These are phyloP conservation scores for Iodosphaeria phyllophila DNA, from an alignment of 2,329 filamentous ascomycete genomes.

Conservation along the genomic window DNA sequence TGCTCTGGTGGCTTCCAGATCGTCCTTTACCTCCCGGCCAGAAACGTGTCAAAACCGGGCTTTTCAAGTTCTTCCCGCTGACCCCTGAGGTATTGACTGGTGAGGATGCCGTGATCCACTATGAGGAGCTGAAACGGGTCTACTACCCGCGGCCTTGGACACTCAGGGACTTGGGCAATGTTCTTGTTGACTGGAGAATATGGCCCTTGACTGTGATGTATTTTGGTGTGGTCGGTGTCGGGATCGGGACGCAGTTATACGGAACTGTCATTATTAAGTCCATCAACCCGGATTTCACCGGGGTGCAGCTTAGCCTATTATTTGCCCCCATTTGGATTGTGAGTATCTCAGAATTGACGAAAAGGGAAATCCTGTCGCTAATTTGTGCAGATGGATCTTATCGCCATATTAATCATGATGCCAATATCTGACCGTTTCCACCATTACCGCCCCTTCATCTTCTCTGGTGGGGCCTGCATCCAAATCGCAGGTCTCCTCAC, in stretches of 20 bases:
- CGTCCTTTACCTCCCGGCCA: conserved; percentile 60
- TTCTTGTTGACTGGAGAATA: conserved; percentile 70
- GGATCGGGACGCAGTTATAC: conserved; percentile 78
- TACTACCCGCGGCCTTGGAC: conserved; percentile 63
- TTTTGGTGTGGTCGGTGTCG: conserved; percentile 83
- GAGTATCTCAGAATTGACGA: conserved; percentile 16
- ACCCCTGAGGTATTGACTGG: conserved; percentile 55
- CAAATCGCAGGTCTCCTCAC: conserved; percentile 69
- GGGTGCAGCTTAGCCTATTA: conserved; percentile 60
- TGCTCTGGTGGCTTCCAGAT: conserved; percentile 86
- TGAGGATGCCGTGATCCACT: conserved; percentile 65
- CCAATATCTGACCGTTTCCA: conserved; percentile 80
- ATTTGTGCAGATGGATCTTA: conserved; percentile 52
- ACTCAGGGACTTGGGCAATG: conserved; percentile 45
- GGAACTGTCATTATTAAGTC: conserved; percentile 70
- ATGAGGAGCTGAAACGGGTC: conserved; percentile 62
- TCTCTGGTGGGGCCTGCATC: conserved; percentile 54
- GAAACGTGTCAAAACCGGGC: conserved; percentile 25
- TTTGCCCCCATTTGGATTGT: conserved; percentile 88
- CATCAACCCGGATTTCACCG: conserved; percentile 55
- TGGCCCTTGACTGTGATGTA: conserved; percentile 85
- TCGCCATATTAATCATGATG: conserved; percentile 70
- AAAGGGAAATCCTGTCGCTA: conserved; percentile 2
- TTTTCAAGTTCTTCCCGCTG: conserved; percentile 46
- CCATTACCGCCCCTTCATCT: conserved; percentile 60